Evolutionary conservation across 768 basidiomycete genomes (phyloP), one percentile per base, ranked within the genome.

Genomic region (Candolleomyces efflorescens): DNA sequence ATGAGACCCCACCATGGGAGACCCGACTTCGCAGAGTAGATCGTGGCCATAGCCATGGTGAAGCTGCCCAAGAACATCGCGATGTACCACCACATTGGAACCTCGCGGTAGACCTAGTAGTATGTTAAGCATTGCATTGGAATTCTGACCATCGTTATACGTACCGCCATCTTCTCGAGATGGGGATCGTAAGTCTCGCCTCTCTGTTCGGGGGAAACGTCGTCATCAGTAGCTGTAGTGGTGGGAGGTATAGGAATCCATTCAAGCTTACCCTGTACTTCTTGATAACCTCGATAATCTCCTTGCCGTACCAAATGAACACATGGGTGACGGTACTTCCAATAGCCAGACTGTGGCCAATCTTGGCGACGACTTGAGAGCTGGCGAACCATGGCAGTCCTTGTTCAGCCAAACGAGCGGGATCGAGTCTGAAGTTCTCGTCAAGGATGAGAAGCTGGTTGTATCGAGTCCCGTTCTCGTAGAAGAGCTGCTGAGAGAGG

Each of bases 1-100:
- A 82, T 70, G 54, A 83, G 68, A 4, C 75, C 80, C 81, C 81
- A 84, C 84, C 84, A 84, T 6, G 84, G 83, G 36, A 86, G 67
- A 5, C 76, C 80, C 9, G 83, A 80, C 53, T 77, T 60, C 17
- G 76, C 79, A 43, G 78, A 78, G 66, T 85, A 85, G 59, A 79
- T 72, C 5, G 80, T 78, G 4, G 78, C 76, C 71, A 85, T 75
- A 0, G 81, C 82, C 68, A 83, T 80, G 1, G 74, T 71, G 58
- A 83, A 78, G 15, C 77, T 77, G 32, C 58, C 69, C 22, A 73
- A 55, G 43, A 82, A 78, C 22, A 77, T 70, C 5, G 70, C 63
- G 45, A 76, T 65, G 65, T 80, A 82, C 81, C 81, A 82, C 76
- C 77, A 80, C 67, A 76, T 71, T 4, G 79, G 79, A 2, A 80